A percentile compares a stretch with the other conserved stretches of the same genome.
These are phyloP conservation scores for Metschnikowia picachoensis DNA, from an alignment of 805 yeast species.

Conservation along the genomic window DNA sequence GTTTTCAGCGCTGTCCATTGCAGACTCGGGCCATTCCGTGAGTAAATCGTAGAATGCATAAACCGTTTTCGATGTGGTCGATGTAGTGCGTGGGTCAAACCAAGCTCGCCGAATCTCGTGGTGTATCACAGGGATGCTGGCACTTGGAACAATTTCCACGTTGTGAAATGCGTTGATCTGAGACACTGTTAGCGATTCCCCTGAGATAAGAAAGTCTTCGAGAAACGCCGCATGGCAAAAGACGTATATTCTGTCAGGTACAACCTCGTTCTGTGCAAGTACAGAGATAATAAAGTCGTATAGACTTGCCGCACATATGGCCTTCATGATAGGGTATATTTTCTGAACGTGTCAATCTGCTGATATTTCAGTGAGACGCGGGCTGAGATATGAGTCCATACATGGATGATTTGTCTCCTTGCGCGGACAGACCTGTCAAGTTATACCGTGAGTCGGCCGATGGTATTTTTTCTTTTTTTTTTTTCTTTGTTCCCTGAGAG, in stretches of 20 bases:
- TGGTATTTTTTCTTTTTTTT: too few relatives aligned
- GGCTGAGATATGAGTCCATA: too few relatives aligned
- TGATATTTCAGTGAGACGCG: too few relatives aligned
- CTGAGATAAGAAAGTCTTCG: background rate
- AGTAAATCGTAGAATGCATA: conserved; percentile 7
- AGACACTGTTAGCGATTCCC: background rate
- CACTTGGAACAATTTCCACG: background rate
- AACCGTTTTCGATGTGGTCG: background rate
- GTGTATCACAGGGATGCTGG: background rate
- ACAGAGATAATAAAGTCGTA: background rate
- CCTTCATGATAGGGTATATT: background rate
- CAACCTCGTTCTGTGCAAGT: background rate
- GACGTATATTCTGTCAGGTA: background rate
- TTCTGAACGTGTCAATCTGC: too few relatives aligned
- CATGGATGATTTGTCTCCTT: too few relatives aligned
- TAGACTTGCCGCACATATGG: background rate
- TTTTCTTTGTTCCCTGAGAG: too few relatives aligned
- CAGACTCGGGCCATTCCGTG: background rate
- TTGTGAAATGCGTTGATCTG: background rate
- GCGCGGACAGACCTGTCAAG: too few relatives aligned
- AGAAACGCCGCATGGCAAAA: conserved; percentile 3
- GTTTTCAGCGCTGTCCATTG: background rate
- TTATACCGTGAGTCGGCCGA: too few relatives aligned
- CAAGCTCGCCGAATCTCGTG: background rate
- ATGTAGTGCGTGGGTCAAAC: background rate